These are phyloP conservation scores for Pezizomycotina sp. DNA, from an alignment of 2,329 filamentous ascomycete genomes.

Conservation along the genomic window DNA sequence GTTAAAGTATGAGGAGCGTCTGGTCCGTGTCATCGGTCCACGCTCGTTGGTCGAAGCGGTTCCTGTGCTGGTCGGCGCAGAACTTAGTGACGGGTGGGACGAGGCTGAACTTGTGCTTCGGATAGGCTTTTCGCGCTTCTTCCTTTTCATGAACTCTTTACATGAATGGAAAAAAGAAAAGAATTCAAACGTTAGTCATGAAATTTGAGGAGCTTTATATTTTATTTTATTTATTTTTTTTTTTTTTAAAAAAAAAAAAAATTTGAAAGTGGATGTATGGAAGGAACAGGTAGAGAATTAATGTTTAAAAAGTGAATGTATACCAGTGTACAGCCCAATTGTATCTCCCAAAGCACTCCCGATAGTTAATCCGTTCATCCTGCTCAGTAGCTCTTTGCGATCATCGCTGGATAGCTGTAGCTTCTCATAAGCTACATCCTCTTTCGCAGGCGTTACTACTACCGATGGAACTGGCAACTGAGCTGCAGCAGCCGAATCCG, in stretches of 20 bases:
- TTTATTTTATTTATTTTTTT: conserved; percentile 1
- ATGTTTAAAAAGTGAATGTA: no score
- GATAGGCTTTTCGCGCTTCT: conserved; percentile 29
- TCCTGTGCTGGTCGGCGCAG: conserved; percentile 33
- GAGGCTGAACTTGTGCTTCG: conserved; percentile 31
- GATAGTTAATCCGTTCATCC: conserved; percentile 34
- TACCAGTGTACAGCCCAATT: conserved; percentile 38
- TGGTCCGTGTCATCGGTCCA: conserved; percentile 44
- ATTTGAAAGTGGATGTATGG: not conserved
- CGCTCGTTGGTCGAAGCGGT: conserved; percentile 31
- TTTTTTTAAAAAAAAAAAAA: not conserved
- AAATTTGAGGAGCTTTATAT: not conserved
- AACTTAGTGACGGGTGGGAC: conserved; percentile 30
- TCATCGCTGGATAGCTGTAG: no score
- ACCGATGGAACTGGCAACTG: no score
- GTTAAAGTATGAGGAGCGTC: conserved; percentile 36
- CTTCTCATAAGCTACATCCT: no score
- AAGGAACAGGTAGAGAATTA: no score
- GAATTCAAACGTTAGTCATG: no score
- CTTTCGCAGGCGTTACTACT: no score
- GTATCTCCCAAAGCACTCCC: conserved; percentile 40
- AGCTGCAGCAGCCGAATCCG: no score
- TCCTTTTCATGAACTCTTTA: conserved; percentile 34
- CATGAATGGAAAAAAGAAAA: conserved; percentile 5
- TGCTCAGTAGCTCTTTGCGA: no score